Base-by-base conservation (phyloP, 768 basidiomycete genomes). In the Boletus pseudopeckii region DNA sequence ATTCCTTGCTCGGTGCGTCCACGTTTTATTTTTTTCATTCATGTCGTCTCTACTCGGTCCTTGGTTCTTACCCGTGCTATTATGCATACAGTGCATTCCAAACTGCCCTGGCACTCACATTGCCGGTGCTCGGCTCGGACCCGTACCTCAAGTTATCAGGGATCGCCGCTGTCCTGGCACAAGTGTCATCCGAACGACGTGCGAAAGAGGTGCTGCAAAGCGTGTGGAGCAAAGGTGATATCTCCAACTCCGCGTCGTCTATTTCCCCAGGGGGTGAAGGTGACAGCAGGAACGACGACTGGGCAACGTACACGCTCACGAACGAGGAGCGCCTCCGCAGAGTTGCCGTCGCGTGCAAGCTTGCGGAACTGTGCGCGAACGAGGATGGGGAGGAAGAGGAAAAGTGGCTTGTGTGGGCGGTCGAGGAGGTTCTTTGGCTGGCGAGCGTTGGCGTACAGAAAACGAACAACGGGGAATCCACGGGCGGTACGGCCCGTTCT, bases 111-210 rank as follows among this genome's bases (percentile, higher is more conserved):
- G 57, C 65, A 0, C 74, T 85, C 5, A 77, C 76, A 0, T 51
- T 70, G 22, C 65, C 69, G 1, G 58, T 43, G 18, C 69, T 79
- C 46, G 58, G 68, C 0, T 54, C 75, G 3, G 72, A 80, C 18
- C 82, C 86, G 0, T 77, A 84, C 51, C 76, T 88, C 52, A 90
- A 88, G 65, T 71, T 80, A 0, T 81, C 85, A 0, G 88, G 88
- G 4, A 80, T 90, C 13, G 86, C 80, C 2, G 77, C 85, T 26
- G 71, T 77, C 4, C 73, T 88, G 43, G 83, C 80, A 2, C 81
- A 80, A 46, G 76, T 85, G 0, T 66, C 75, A 15, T 66, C 65
- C 3, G 57, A 55, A 33, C 60, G 45, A 52, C 65, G 46, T 53
- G 72, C 64, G 51, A 70, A 52, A 54, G 68, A 57, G 3, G 58